phyloP scores from a whole-genome alignment of 208 protist genomes.

The Lotmaria passim region DNA sequence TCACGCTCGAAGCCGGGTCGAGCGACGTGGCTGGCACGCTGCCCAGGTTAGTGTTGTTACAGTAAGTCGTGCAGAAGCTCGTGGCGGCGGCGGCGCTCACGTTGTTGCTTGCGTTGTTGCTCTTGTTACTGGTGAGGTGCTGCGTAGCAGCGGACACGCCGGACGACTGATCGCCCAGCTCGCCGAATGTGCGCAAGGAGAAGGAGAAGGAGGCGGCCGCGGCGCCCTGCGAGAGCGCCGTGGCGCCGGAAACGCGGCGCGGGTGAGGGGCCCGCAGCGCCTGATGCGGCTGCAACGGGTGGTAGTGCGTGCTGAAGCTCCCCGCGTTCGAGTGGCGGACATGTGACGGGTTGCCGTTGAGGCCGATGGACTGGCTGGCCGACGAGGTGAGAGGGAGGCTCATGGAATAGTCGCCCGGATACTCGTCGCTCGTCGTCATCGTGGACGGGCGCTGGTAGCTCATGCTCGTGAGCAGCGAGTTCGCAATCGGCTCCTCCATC shows the following conservation, averaged over 20 bases:
- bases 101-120: neutral
- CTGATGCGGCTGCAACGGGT: slow-evolving; percentile 10
- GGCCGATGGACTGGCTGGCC: slow-evolving; percentile 21
- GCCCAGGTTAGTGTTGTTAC: slow-evolving; percentile 22
- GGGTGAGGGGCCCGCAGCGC: slow-evolving; percentile 23
- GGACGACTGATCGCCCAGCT: slow-evolving; percentile 10
- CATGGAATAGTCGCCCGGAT: slow-evolving; percentile 34
- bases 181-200: slow-evolving; percentile 12
- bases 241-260: slow-evolving; percentile 28
- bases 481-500: slow-evolving; percentile 1
- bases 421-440: slow-evolving; percentile 21
- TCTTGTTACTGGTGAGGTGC: neutral
- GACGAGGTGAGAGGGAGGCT: slow-evolving; percentile 47
- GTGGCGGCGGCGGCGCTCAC: slow-evolving; percentile 9
- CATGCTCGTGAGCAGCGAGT: slow-evolving; percentile 52
- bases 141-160: neutral
- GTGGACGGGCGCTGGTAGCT: slow-evolving; percentile 44
- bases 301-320: slow-evolving; percentile 6
- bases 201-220: slow-evolving; percentile 20
- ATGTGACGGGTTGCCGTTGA: slow-evolving; percentile 6
- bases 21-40: slow-evolving; percentile 17
- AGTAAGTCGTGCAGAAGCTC: slow-evolving; percentile 62
- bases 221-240: slow-evolving; percentile 16
- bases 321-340: neutral
- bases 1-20: slow-evolving; percentile 13